phyloP scores from a whole-genome alignment of 371 early-diverging fungal genomes.

The Cokeromyces recurvatus region DNA sequence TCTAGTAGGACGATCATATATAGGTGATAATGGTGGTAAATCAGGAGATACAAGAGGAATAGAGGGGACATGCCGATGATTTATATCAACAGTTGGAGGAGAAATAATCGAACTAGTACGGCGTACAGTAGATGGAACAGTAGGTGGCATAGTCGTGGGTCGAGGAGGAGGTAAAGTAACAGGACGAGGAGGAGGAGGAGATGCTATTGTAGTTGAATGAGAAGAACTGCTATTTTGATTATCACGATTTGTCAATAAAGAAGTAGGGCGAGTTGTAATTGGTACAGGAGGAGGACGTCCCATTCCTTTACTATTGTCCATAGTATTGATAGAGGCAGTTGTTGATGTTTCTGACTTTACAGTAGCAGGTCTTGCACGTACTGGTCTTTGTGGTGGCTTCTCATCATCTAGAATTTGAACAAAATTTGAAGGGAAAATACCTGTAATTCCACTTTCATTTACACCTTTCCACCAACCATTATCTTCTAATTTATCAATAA shows the following conservation, averaged over 20 bases:
- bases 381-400: conserved; percentile 28
- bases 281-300: conserved; percentile 43
- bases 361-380: conserved; percentile 38
- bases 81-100: background rate
- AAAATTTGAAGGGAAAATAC: conserved; percentile 59
- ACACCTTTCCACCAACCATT: conserved; percentile 62
- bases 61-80: conserved; percentile 24
- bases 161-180: conserved; percentile 25
- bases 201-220: background rate
- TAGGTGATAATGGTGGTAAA: conserved; percentile 34
- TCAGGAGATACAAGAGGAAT: conserved; percentile 40
- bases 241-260: conserved; percentile 23
- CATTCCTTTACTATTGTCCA: background rate
- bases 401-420: conserved; percentile 47
- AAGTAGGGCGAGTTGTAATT: conserved; percentile 38
- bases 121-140: no score
- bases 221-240: background rate
- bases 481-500: conserved; percentile 47
- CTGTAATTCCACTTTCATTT: conserved; percentile 46
- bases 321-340: no score
- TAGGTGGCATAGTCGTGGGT: conserved; percentile 22
- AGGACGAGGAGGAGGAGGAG: conserved; percentile 29
- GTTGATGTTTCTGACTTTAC: conserved; percentile 26
- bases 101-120: no score
- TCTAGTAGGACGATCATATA: background rate